Evolutionary conservation across 805 yeast species (phyloP).

Genomic region (Candida caryicola): DNA sequence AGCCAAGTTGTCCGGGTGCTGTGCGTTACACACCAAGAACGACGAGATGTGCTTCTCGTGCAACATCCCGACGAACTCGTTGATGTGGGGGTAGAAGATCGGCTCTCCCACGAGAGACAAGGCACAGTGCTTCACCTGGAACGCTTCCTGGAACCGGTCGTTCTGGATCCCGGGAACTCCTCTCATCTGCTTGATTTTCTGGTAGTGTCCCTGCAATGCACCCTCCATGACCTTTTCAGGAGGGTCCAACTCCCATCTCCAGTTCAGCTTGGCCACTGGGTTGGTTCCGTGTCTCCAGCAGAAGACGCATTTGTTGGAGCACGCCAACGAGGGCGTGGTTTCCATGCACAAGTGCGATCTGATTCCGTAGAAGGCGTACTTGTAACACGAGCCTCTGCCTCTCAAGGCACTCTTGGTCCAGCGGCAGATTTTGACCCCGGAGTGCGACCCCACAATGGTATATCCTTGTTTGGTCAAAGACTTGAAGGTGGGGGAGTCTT

Average conservation of each 20-base stretch:
- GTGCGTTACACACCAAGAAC: conserved; percentile 92
- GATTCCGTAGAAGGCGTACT: conserved; percentile 88
- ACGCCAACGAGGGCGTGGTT: conserved; percentile 88
- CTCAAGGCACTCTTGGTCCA: conserved; percentile 95
- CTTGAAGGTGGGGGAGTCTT: conserved; percentile 83
- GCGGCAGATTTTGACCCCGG: conserved; percentile 92
- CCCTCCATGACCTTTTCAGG: conserved; percentile 84
- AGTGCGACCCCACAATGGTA: conserved; percentile 88
- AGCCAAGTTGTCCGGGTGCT: conserved; percentile 83
- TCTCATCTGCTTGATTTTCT: conserved; percentile 88
- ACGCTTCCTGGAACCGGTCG: conserved; percentile 88
- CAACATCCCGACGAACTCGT: conserved; percentile 75
- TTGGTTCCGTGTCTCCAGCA: conserved; percentile 98
- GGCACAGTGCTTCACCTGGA: conserved; percentile 87
- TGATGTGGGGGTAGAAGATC: conserved; percentile 87
- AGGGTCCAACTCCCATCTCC: conserved; percentile 95
- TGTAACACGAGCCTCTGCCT: conserved; percentile 93
- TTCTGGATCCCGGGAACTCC: conserved; percentile 94
- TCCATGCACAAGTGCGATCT: conserved; percentile 93
- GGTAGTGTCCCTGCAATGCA: conserved; percentile 84
- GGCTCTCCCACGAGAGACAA: conserved; percentile 93
- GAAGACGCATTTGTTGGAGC: conserved; percentile 93
- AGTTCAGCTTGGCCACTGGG: conserved; percentile 85
- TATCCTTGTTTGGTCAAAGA: conserved; percentile 91
- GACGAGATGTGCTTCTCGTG: conserved; percentile 81